These are phyloP conservation scores for Solanum bulbocastanum DNA, from an alignment of 257 asterid genomes.

Conservation along the genomic window DNA sequence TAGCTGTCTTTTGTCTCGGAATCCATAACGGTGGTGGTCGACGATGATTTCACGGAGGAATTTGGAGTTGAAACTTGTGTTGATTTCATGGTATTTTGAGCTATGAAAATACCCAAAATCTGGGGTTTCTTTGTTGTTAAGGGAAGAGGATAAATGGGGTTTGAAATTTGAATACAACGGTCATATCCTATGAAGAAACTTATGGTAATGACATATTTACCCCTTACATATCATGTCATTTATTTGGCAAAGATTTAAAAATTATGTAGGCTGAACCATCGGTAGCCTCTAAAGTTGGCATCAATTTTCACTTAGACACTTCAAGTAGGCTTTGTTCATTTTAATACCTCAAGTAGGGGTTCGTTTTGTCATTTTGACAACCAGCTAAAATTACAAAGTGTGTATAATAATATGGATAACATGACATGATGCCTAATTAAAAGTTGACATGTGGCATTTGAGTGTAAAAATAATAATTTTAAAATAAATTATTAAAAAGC, in stretches of 20 bases:
- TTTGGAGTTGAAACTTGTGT: slow-evolving; percentile 29
- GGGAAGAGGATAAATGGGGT: not conserved
- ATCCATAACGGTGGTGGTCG: slow-evolving; percentile 30
- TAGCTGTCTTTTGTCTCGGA: slow-evolving; percentile 43
- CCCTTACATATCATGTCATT: not conserved
- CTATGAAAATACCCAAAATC: not conserved
- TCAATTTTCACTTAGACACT: no score
- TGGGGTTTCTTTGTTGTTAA: not conserved
- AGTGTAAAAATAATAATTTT: no score
- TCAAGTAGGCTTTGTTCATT: no score
- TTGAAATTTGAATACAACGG: slow-evolving; percentile 9
- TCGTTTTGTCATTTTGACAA: no score
- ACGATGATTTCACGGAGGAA: slow-evolving; percentile 46
- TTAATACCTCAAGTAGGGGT: no score
- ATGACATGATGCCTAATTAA: no score
- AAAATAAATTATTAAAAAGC: no score
- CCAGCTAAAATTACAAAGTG: no score
- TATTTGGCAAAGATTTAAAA: not conserved
- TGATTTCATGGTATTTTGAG: slow-evolving; percentile 32
- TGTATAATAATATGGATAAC: no score
- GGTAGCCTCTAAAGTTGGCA: no score
- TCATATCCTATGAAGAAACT: not conserved
- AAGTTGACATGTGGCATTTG: no score
- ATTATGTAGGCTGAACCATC: no score
- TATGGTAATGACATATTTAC: not conserved